phyloP scores from a whole-genome alignment of 495 filamentous ascomycete genomes.

The Cenococcum geophilum region DNA sequence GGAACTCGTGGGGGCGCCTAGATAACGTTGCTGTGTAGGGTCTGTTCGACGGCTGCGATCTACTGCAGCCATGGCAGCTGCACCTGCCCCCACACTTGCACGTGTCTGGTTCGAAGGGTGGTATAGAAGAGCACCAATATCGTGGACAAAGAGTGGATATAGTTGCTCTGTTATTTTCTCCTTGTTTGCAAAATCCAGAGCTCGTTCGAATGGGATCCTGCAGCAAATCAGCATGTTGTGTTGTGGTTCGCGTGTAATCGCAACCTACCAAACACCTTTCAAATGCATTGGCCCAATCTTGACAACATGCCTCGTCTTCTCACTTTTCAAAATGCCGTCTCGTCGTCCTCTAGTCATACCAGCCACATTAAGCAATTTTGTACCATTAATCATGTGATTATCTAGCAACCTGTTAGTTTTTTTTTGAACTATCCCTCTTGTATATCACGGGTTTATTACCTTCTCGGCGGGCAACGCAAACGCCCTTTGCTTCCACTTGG shows the following conservation, averaged over 20 bases:
- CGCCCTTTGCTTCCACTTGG: conserved; percentile 92
- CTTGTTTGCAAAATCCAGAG: conserved; percentile 96
- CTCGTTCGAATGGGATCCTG: conserved; percentile 97
- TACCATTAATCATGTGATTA: conserved; percentile 99
- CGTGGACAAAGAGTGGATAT: conserved; percentile 96
- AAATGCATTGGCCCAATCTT: conserved; percentile 99
- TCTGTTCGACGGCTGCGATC: conserved; percentile 62
- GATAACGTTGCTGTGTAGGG: conserved; percentile 40
- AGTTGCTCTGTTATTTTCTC: conserved; percentile 96
- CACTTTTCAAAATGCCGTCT: conserved; percentile 96
- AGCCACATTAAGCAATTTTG: conserved; percentile 92
- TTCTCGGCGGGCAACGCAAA: conserved; percentile 91
- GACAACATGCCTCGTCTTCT: conserved; percentile 92
- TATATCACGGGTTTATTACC: conserved; percentile 49
- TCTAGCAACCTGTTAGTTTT: conserved; percentile 51
- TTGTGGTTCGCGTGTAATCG: neutral
- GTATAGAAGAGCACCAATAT: conserved; percentile 90
- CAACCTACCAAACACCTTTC: conserved; percentile 91
- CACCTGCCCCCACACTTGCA: conserved; percentile 46
- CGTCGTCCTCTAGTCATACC: conserved; percentile 95
- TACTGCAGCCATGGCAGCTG: conserved; percentile 76
- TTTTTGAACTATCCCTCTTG: neutral
- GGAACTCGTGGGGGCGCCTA: conserved; percentile 39
- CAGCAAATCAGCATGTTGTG: conserved; percentile 16
- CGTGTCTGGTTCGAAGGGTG: conserved; percentile 83